These are phyloP conservation scores for Xylariaceae sp. DNA, from an alignment of 2,329 filamentous ascomycete species.

Conservation along the genomic window DNA sequence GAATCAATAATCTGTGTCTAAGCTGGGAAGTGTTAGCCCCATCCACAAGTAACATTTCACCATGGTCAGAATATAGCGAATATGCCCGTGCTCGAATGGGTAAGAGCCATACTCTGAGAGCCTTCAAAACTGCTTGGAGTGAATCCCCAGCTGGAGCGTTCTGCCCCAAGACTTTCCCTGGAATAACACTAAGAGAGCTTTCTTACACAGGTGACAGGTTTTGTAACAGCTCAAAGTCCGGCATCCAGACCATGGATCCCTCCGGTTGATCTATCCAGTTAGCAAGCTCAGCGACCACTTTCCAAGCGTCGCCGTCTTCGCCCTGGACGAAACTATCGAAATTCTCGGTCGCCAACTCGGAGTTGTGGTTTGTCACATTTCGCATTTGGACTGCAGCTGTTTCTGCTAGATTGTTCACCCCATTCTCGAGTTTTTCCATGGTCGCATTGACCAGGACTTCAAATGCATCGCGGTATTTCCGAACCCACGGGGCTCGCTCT, in stretches of 20 bases:
- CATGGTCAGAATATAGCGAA: too few relatives aligned
- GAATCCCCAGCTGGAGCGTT: too few relatives aligned
- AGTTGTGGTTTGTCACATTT: conserved; percentile 25
- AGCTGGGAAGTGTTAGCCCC: too few relatives aligned
- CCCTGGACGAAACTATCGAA: conserved; percentile 13
- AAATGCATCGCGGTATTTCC: conserved; percentile 45
- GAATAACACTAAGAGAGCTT: neutral
- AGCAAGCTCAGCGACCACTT: conserved; percentile 28
- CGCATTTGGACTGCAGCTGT: conserved; percentile 32
- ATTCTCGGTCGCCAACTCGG: conserved; percentile 9
- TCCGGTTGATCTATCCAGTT: conserved; percentile 30
- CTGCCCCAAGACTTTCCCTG: too few relatives aligned
- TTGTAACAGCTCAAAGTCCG: conserved; percentile 29
- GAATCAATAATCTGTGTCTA: too few relatives aligned
- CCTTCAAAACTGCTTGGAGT: too few relatives aligned
- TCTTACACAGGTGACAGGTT: conserved; percentile 20
- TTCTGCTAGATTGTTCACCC: conserved; percentile 37
- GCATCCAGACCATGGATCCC: conserved; percentile 28
- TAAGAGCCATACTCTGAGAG: too few relatives aligned
- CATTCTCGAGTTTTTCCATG: conserved; percentile 42
- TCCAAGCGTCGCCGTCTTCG: conserved; percentile 22
- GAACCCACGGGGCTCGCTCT: conserved; percentile 44
- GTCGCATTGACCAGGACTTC: conserved; percentile 43
- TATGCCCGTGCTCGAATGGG: too few relatives aligned
- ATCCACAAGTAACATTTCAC: too few relatives aligned